Percentiles rank a stretch among this genome's conserved stretches.
Evolutionary conservation across 2,329 filamentous ascomycete species (phyloP).

Genomic region (Colletotrichum godetiae): DNA sequence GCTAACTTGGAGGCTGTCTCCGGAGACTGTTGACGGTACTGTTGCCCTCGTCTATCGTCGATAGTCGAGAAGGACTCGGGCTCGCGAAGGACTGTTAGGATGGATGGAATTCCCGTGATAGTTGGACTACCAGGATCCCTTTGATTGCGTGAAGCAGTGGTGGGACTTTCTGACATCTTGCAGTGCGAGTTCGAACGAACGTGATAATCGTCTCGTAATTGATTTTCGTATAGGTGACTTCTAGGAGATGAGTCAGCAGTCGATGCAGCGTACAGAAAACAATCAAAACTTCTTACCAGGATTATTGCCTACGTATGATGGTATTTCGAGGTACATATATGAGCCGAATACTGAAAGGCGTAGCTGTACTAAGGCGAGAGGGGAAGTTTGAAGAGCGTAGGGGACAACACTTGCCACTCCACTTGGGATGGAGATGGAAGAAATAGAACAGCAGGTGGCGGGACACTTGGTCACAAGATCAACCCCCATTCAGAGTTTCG

Average conservation of each 20-base stretch:
- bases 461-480: constrained; percentile 25
- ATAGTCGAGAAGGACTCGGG: constrained; percentile 22
- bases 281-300: neutral
- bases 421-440: neutral
- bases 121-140: constrained; percentile 28
- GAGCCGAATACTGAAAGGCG: neutral
- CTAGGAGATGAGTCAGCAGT: neutral
- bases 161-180: constrained; percentile 27
- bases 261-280: neutral
- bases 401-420: neutral
- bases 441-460: constrained; percentile 12
- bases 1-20: constrained; percentile 31
- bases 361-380: neutral
- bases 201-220: neutral
- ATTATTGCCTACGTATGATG: neutral
- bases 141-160: constrained; percentile 1
- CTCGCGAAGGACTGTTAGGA: constrained; percentile 28
- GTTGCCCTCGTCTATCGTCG: constrained; percentile 21
- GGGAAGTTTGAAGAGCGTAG: neutral
- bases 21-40: constrained; percentile 24
- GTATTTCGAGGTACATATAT: neutral
- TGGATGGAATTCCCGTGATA: constrained; percentile 27
- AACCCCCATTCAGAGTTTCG: constrained; percentile 23
- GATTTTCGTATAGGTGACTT: neutral
- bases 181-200: neutral